These are phyloP conservation scores for Annulohypoxylon maeteangense DNA, from an alignment of 495 filamentous ascomycete species.

Conservation along the genomic window DNA sequence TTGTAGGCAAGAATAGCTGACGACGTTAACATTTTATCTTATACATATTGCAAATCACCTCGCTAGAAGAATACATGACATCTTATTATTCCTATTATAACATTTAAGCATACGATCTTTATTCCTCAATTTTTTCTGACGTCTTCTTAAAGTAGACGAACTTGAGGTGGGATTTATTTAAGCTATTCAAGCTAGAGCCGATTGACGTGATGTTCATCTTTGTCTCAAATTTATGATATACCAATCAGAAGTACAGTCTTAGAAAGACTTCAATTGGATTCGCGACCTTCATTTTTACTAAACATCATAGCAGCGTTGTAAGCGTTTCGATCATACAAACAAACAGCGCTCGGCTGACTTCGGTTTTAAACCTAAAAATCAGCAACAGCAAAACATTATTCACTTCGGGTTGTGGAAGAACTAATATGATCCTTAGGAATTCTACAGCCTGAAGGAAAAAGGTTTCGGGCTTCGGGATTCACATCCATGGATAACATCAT, in stretches of 20 bases:
- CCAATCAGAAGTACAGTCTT: neutral
- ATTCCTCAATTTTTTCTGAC: slow-evolving; percentile 15
- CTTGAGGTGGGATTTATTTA: slow-evolving; percentile 5
- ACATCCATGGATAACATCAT: neutral
- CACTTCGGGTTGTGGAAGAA: neutral
- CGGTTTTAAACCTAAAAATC: neutral
- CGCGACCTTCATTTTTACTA: neutral
- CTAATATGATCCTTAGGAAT: neutral
- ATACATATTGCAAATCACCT: slow-evolving; percentile 7
- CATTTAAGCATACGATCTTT: slow-evolving; percentile 20
- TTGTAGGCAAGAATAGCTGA: slow-evolving; percentile 10
- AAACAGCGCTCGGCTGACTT: neutral
- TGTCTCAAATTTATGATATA: neutral
- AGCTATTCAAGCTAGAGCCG: neutral
- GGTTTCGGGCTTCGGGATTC: neutral
- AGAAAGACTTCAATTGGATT: neutral
- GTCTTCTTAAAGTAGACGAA: neutral
- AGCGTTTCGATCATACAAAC: neutral
- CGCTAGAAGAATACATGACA: slow-evolving; percentile 31
- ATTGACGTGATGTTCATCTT: neutral
- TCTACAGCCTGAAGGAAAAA: neutral
- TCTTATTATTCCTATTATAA: slow-evolving; percentile 22
- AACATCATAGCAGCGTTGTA: neutral
- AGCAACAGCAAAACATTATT: neutral
- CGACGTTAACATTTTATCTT: slow-evolving; percentile 23